Evolutionary conservation across 1,284 basidiomycete genomes (phyloP).

Genomic region (Cryptococcus depauperatus): DNA sequence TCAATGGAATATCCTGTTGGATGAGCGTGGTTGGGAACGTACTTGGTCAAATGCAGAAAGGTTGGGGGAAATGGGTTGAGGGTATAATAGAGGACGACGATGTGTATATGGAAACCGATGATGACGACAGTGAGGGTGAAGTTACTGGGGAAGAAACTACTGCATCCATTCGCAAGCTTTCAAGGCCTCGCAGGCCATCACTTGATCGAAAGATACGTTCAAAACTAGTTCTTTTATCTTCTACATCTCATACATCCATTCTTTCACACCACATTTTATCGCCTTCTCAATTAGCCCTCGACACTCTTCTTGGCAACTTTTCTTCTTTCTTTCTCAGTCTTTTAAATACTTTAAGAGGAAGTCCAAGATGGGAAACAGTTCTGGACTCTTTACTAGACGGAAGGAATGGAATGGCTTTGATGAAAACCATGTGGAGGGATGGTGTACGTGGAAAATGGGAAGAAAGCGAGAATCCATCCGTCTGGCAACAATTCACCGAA

Average conservation of each 20-base stretch:
- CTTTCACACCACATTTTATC: constrained; percentile 17
- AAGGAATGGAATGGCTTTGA: constrained; percentile 45
- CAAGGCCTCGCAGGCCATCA: constrained; percentile 10
- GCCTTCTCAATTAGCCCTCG: constrained; percentile 11
- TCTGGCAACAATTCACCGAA: constrained; percentile 48
- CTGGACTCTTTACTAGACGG: constrained; percentile 44
- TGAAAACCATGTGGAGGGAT: constrained; percentile 65
- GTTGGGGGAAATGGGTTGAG: constrained; percentile 43
- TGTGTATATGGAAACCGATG: constrained; percentile 10
- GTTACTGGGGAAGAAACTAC: constrained; percentile 5
- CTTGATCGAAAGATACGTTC: constrained; percentile 25
- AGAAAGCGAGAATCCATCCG: constrained; percentile 41
- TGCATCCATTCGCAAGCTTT: constrained; percentile 1
- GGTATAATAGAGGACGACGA: constrained; percentile 19
- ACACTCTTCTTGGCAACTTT: constrained; percentile 21
- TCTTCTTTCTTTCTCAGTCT: constrained; percentile 38
- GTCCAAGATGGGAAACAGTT: constrained; percentile 50
- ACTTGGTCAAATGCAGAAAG: constrained; percentile 24
- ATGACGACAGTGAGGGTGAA: constrained; percentile 21
- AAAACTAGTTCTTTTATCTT: constrained; percentile 29
- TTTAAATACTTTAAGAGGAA: constrained; percentile 49
- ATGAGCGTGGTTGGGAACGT: constrained; percentile 30
- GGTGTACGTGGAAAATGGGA: constrained; percentile 55
- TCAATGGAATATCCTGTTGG: constrained; percentile 27
- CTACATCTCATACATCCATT: constrained; percentile 26